Evolutionary conservation across 148 eudicot species (phyloP), one percentile per base, ranked within the genome.

Genomic region (Heliamphora exappendiculata): DNA sequence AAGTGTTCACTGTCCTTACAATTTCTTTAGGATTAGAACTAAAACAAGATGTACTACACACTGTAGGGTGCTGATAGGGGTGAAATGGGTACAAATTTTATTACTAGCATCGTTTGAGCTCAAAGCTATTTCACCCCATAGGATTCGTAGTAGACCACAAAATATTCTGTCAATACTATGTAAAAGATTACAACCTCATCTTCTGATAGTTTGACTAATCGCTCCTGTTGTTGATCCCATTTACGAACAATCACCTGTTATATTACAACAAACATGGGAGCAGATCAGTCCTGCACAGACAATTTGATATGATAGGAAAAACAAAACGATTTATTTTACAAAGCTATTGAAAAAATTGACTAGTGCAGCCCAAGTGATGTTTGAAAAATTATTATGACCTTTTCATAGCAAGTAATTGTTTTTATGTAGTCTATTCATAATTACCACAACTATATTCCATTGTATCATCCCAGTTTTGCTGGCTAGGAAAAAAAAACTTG

Each of bases 201-300:
- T 76, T 86, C 97, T 28, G 86, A 72, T 34, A 92, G 75, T 82
- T 80, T 92, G 77, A 91, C 81, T 31, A 92, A 74, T 66, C 91
- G 82, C 82, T 95, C 98, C 74, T 92, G 91, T 51, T 87, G 82
- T 66, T 74, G 79, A 77, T 91, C 82, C 98, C 97, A 95, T 81
- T 81, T 91, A 54, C 93, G 86, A 79, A 90, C 89, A 78, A 91
- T 80, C 66, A 95, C 97, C 98, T 95, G 84, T 55, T 60, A 75
- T 5, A 79, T 33, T 19, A n/a, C n/a, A 42, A 74, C 80, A 39
- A 73, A 42, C 33, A 76, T 53, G 72, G 76, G 71, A 82, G 49
- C 20, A 71, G 62, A 49, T 80, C 44, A 77, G 42, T 63, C 50
- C 5, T 37, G 67, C 28, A 31, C 16, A 59, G 33, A 66, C 9